Evolutionary conservation across 306 rosid species (phyloP), one percentile per base, ranked within the genome.

Genomic region (Lagenaria siceraria): DNA sequence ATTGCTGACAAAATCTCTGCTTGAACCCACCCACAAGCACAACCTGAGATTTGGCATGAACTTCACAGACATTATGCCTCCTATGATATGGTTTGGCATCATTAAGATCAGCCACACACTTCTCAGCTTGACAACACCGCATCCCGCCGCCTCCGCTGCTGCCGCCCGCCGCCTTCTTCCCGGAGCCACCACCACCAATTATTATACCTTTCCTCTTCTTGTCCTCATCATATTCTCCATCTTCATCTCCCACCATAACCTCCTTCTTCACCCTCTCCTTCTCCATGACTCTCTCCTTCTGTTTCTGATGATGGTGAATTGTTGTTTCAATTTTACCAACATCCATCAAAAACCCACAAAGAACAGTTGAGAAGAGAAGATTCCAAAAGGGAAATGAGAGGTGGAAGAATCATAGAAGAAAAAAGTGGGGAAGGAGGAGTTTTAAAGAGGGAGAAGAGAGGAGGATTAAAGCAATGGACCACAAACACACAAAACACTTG

Each of bases 1-100:
- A 91, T 89, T 91, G 97, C 79, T 91, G 93, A 79, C 93, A 91
- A 78, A 91, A 91, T 49, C 96, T 86, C 63, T 88, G 91, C 53
- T 83, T 71, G 0, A 74, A 63, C 53, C 96, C 96, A 13, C 48
- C 76, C 22, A 91, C 89, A 68, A 89, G 76, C 63, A 87, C 96
- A 19, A 80, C 85, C 85, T 83, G 90, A 82, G 93, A 89, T 83
- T 91, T 88, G 55, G 93, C 83, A 76, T 90, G 96, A 46, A 52
- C 65, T 77, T 90, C 90, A 75, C 96, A 90, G 27, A 91, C 93
- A 86, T 70, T 91, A 71, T 87, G 93, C 80, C 87, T 86, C 86
- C 80, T 73, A 33, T 91, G 92, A 60, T 89, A 91, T 80, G 72
- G 86, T 86, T 86, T 91, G 1, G 87, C 97, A 19, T 81, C 92